phyloP scores from a whole-genome alignment of 2,329 filamentous ascomycete genomes.

The Calonectria hongkongensis region DNA sequence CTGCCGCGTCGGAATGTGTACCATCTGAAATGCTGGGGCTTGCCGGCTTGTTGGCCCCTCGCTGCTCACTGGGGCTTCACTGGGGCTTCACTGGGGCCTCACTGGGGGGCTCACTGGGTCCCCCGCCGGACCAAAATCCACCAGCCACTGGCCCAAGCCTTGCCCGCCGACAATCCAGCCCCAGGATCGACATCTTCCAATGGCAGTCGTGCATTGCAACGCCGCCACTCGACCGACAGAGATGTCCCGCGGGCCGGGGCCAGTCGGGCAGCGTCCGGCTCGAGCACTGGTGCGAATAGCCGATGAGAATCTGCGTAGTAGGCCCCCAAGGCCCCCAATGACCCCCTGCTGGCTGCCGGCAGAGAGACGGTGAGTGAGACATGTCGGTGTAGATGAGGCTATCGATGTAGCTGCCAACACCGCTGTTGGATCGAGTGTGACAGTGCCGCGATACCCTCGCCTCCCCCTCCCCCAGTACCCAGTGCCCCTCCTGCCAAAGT shows the following conservation, averaged over 20 bases:
- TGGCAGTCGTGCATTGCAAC: background rate
- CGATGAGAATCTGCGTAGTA: constrained; percentile 11
- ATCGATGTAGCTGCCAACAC: constrained; percentile 20
- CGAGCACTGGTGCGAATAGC: constrained; percentile 16
- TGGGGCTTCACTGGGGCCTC: no score
- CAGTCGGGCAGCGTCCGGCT: constrained; percentile 8
- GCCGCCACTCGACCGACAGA: constrained; percentile 11
- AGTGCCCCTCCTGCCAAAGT: background rate
- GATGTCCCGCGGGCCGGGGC: constrained; percentile 19
- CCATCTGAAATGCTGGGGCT: constrained; percentile 15
- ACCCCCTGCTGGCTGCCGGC: background rate
- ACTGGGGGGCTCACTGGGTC: constrained; percentile 1
- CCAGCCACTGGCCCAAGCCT: constrained; percentile 28
- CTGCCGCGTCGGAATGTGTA: constrained; percentile 19
- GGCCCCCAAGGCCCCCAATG: background rate
- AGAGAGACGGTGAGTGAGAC: constrained; percentile 24
- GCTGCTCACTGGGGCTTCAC: no score
- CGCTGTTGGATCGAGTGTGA: constrained; percentile 2
- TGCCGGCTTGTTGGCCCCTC: background rate
- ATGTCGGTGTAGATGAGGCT: constrained; percentile 20
- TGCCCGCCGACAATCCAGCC: constrained; percentile 17
- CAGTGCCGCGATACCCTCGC: constrained; percentile 11
- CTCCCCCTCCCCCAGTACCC: background rate
- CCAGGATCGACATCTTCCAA: constrained; percentile 15
- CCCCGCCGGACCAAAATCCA: constrained; percentile 23